phyloP scores from a whole-genome alignment of 352 stramenopile species.

The Phytophthora colocasiae region DNA sequence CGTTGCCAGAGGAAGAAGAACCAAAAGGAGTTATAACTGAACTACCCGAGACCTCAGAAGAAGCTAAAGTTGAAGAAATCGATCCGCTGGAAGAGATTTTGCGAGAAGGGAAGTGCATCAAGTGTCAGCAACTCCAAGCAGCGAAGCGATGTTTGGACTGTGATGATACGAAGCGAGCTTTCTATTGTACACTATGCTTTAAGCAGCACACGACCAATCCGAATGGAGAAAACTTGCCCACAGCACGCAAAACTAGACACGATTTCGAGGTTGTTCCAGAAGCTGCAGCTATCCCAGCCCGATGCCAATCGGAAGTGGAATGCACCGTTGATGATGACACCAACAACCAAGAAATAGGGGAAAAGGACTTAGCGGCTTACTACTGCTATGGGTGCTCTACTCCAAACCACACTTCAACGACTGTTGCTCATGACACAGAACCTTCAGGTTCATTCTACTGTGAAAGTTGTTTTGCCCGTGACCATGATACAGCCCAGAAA shows the following conservation, averaged over 20 bases:
- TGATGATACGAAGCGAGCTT: constrained; percentile 14
- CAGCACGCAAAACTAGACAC: constrained; percentile 40
- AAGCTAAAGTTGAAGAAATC: constrained; percentile 17
- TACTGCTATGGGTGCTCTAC: constrained; percentile 47
- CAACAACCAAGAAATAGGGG: constrained; percentile 17
- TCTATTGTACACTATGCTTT: constrained; percentile 67
- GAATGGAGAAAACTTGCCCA: constrained; percentile 10
- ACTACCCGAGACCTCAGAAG: not conserved
- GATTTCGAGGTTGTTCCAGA: constrained; percentile 67
- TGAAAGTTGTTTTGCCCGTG: constrained; percentile 57
- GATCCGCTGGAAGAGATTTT: constrained; percentile 16
- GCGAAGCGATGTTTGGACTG: constrained; percentile 74
- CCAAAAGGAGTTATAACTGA: not conserved
- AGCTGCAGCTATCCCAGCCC: constrained; percentile 18
- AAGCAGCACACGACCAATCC: constrained; percentile 47
- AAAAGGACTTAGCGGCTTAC: constrained; percentile 42
- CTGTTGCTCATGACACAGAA: not conserved
- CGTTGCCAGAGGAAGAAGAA: constrained; percentile 3
- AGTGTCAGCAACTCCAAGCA: constrained; percentile 40
- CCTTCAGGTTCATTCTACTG: constrained; percentile 63
- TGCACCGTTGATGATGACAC: constrained; percentile 21
- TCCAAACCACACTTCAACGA: not conserved
- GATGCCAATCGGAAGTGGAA: constrained; percentile 37
- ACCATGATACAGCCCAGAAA: constrained; percentile 56
- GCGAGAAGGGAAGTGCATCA: constrained; percentile 44